Percentiles rank a stretch among this genome's conserved stretches.
Conservation (phyloP, 2,329 filamentous ascomycete species). For the Diaporthe destruens region DNA sequence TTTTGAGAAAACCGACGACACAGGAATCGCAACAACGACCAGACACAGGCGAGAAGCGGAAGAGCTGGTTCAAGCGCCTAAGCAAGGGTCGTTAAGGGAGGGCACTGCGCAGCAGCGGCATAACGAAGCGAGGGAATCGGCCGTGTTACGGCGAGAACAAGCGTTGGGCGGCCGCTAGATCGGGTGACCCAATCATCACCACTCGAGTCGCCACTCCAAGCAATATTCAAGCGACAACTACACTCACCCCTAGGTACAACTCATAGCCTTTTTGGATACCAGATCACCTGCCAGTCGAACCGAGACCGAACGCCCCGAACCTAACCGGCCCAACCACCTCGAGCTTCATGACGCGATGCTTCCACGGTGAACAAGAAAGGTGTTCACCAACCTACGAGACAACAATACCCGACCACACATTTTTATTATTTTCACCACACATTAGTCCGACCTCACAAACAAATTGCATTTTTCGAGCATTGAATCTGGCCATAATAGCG, state of each 20-base stretch:
- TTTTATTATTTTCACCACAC: background rate
- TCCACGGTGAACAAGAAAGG: background rate
- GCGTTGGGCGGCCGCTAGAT: background rate
- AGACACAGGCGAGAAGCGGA: conserved; percentile 75
- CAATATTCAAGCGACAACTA: too few species aligned
- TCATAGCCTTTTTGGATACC: conserved; percentile 20
- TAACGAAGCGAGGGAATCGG: background rate
- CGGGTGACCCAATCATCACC: background rate
- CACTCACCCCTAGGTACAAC: background rate
- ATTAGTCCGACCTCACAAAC: background rate
- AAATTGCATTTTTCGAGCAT: background rate
- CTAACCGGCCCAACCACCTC: too few species aligned
- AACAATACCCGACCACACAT: background rate
- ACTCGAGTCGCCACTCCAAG: background rate
- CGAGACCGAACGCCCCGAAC: background rate
- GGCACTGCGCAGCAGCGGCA: background rate
- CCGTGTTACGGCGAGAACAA: background rate
- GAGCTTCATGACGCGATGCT: background rate
- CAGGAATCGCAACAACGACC: conserved; percentile 46
- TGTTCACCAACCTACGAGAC: background rate
- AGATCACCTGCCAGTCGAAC: background rate
- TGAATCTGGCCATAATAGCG: background rate
- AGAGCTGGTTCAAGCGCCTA: conserved; percentile 90
- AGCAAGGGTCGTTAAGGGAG: conserved; percentile 67
- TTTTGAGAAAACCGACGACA: conserved; percentile 46